phyloP scores from a whole-genome alignment of 192 early-diverging fungal species.

The Backusella tarrabulga region DNA sequence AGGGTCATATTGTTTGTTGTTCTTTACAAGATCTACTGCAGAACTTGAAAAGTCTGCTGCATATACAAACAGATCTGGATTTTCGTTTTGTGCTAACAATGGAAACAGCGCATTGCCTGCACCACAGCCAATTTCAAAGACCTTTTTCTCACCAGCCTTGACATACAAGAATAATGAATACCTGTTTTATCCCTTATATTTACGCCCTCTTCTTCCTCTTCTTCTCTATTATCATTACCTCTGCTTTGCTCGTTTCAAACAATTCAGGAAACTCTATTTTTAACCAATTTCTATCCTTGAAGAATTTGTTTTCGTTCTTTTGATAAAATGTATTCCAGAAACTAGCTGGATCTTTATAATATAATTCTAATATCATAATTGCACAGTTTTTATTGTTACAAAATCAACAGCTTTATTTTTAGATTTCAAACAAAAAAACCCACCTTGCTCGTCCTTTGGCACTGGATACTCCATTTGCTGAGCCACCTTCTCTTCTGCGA shows the following conservation, averaged over 20 bases:
- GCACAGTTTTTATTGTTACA: background rate
- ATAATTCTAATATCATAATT: conserved; percentile 33
- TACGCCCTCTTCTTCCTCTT: background rate
- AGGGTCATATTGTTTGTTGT: conserved; percentile 69
- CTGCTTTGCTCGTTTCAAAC: conserved; percentile 45
- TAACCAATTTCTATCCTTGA: conserved; percentile 97
- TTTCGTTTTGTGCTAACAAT: conserved; percentile 69
- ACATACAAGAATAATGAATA: conserved; percentile 3
- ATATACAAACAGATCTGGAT: conserved; percentile 84
- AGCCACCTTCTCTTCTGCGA: conserved; percentile 74
- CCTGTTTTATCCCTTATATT: background rate
- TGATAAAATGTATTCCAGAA: conserved; percentile 83
- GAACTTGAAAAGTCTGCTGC: conserved; percentile 90
- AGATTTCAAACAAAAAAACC: background rate
- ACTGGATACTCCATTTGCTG: conserved; percentile 73
- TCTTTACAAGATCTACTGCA: conserved; percentile 92
- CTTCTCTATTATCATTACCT: conserved; percentile 35
- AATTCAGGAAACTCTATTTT: conserved; percentile 93
- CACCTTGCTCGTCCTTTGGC: conserved; percentile 56
- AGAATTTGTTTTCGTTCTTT: conserved; percentile 87
- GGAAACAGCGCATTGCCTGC: conserved; percentile 97
- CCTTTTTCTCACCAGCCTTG: conserved; percentile 52
- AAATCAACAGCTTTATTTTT: background rate
- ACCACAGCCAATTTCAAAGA: conserved; percentile 97
- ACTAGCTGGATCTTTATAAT: conserved; percentile 47